Percentiles rank a stretch among this genome's conserved stretches.
Evolutionary conservation across 106 monocot genomes (phyloP).

Genomic region (Platanthera guangdongensis): DNA sequence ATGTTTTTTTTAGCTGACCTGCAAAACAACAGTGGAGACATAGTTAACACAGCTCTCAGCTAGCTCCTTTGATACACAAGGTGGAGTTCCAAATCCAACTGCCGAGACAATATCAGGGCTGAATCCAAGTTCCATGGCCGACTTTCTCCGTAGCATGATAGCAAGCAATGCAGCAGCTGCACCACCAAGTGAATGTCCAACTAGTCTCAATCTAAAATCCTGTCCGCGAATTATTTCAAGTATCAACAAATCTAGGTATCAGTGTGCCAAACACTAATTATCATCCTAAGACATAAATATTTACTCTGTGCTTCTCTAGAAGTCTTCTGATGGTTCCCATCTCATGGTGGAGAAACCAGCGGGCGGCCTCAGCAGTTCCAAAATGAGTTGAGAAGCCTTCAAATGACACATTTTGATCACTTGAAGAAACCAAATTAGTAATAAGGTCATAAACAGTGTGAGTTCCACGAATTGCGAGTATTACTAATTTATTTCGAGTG

Average conservation of each 20-base stretch:
- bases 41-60: constrained; percentile 77
- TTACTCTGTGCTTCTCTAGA: constrained; percentile 70
- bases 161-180: constrained; percentile 91
- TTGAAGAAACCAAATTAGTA: constrained; percentile 70
- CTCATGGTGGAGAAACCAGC: constrained; percentile 81
- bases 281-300: not conserved
- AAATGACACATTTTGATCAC: constrained; percentile 61
- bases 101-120: constrained; percentile 78
- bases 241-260: not conserved
- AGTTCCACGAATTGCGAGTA: constrained; percentile 94
- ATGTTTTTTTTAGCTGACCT: constrained; percentile 31
- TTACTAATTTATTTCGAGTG: constrained; percentile 60
- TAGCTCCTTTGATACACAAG: constrained; percentile 74
- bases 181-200: constrained; percentile 95
- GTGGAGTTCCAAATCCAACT: constrained; percentile 88
- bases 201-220: constrained; percentile 79
- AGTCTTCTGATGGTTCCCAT: constrained; percentile 60
- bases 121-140: constrained; percentile 78
- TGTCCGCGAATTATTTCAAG: constrained; percentile 22
- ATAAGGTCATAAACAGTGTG: constrained; percentile 91
- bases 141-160: constrained; percentile 71
- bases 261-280: not conserved
- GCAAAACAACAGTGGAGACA: constrained; percentile 84
- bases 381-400: constrained; percentile 86
- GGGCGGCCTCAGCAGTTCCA: constrained; percentile 90